A percentile compares a stretch with the other conserved stretches of the same genome.
phyloP scores from a whole-genome alignment of 2,329 filamentous ascomycete species.

The Penicillium sp. region DNA sequence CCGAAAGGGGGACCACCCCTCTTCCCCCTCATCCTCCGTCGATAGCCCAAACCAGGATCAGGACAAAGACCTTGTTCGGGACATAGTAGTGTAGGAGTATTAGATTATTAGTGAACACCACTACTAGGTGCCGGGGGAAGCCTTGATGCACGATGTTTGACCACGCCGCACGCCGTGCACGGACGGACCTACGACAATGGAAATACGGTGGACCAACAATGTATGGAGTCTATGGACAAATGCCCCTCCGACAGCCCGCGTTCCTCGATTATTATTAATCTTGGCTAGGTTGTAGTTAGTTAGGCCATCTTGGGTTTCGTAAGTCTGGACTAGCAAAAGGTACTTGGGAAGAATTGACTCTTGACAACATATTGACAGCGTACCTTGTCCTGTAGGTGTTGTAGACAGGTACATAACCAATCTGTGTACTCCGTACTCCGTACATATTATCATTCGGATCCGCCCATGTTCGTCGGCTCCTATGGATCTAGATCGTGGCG shows the following conservation, averaged over 20 bases:
- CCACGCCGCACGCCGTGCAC: background rate
- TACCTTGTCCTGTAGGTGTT: too few species aligned
- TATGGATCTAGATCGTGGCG: conserved; percentile 13
- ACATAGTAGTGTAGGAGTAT: background rate
- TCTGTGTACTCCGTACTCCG: too few species aligned
- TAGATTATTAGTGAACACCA: background rate
- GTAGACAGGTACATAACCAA: too few species aligned
- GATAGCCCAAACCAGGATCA: conserved; percentile 1
- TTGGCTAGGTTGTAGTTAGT: background rate
- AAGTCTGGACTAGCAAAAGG: too few species aligned
- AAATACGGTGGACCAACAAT: background rate
- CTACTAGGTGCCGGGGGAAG: background rate
- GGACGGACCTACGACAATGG: background rate
- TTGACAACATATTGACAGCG: too few species aligned
- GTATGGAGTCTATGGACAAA: background rate
- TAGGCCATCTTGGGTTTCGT: background rate
- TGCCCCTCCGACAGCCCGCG: background rate
- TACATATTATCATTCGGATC: too few species aligned
- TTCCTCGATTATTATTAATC: background rate
- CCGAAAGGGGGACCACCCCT: conserved; percentile 10
- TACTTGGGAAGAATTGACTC: background rate
- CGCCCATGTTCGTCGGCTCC: conserved; percentile 2
- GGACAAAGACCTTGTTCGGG: background rate
- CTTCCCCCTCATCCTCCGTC: background rate
- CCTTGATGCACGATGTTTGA: conserved; percentile 10